A percentile compares a stretch with the other conserved stretches of the same genome.
Conservation (phyloP, 2,329 filamentous ascomycete species). For the Phialocephala sp. region DNA sequence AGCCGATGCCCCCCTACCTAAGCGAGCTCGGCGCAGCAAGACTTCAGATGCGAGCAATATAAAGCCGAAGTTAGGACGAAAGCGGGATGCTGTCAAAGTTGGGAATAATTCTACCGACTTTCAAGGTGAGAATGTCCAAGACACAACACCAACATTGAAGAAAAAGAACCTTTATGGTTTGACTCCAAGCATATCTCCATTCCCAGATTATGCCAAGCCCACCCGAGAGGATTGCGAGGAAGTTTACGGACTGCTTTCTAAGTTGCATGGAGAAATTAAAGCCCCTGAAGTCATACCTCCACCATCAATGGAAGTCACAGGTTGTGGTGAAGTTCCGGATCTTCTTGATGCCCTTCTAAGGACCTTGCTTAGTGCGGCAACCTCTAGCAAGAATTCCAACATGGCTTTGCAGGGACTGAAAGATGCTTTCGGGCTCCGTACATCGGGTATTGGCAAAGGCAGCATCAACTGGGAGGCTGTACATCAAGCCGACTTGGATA, state of each 20-base stretch:
- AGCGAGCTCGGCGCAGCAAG: neutral
- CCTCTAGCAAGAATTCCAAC: constrained; percentile 59
- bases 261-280: constrained; percentile 67
- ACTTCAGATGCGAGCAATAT: neutral
- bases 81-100: neutral
- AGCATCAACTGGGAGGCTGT: constrained; percentile 80
- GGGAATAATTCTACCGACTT: neutral
- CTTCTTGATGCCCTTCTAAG: constrained; percentile 60
- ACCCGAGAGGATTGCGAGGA: constrained; percentile 72
- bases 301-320: constrained; percentile 73
- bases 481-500: constrained; percentile 59
- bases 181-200: constrained; percentile 66
- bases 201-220: constrained; percentile 68
- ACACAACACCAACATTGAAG: constrained; percentile 6
- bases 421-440: constrained; percentile 64
- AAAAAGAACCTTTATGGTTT: constrained; percentile 55
- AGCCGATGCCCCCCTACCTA: neutral
- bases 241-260: constrained; percentile 68
- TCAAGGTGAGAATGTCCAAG: constrained; percentile 5
- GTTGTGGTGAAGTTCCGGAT: constrained; percentile 64
- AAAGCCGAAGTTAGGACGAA: neutral
- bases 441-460: constrained; percentile 68
- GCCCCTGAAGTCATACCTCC: constrained; percentile 71
- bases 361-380: constrained; percentile 59
- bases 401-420: constrained; percentile 71